Conservation (phyloP, 2,329 filamentous ascomycete species). For the Fusarium sp. region DNA sequence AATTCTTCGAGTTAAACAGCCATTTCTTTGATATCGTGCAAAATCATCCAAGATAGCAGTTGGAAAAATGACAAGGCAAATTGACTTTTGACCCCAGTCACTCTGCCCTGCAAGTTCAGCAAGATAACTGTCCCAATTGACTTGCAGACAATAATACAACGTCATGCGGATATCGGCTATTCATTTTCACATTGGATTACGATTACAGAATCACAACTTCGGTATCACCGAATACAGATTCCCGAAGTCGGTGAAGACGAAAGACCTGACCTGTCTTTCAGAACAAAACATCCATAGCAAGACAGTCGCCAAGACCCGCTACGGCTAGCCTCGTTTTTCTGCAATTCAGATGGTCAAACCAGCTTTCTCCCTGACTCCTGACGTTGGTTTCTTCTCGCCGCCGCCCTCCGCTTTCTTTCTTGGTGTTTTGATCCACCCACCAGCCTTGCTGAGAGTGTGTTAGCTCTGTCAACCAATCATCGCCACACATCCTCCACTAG, state of each 20-base stretch:
- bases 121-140: neutral
- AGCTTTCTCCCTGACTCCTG: slow-evolving; percentile 9
- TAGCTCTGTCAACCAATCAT: slow-evolving; percentile 20
- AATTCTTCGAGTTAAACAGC: neutral
- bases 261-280: neutral
- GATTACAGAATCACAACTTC: neutral
- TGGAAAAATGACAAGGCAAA: neutral
- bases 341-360: neutral
- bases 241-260: slow-evolving; percentile 21
- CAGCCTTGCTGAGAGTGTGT: slow-evolving; percentile 27
- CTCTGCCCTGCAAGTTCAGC: neutral
- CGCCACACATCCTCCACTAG: neutral
- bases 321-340: slow-evolving; percentile 12
- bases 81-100: slow-evolving; percentile 1
- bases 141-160: neutral
- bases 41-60: neutral
- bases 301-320: slow-evolving; percentile 17
- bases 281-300: neutral
- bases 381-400: slow-evolving; percentile 11
- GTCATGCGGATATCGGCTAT: slow-evolving; percentile 6
- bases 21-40: neutral
- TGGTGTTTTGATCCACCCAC: slow-evolving; percentile 37
- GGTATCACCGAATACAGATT: slow-evolving; percentile 21
- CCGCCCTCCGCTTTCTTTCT: slow-evolving; percentile 26
- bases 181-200: neutral